Percentiles rank a stretch among this genome's conserved stretches.
phyloP scores from a whole-genome alignment of 2,329 filamentous ascomycete species.

The Aspergillus udagawae region DNA sequence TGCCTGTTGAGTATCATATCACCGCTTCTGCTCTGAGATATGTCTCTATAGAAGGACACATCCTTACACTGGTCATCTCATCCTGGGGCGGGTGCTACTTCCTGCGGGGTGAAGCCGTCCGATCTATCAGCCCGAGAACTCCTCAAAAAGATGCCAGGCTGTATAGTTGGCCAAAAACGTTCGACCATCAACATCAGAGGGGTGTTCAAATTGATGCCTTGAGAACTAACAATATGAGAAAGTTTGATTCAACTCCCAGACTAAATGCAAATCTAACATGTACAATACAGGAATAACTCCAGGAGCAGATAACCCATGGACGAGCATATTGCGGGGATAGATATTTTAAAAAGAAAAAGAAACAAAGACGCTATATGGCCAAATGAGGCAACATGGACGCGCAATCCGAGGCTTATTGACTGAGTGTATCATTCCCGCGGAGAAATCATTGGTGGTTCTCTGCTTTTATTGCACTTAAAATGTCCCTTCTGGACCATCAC shows the following conservation, averaged over 20 bases:
- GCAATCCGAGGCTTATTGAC: background rate
- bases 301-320: background rate
- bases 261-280: constrained; percentile 14
- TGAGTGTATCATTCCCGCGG: background rate
- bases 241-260: constrained; percentile 12
- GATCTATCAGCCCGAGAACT: too few relatives aligned
- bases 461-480: background rate
- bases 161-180: too few relatives aligned
- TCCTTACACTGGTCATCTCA: background rate
- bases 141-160: too few relatives aligned
- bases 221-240: constrained; percentile 2
- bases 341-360: background rate
- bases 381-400: background rate
- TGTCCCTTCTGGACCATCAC: background rate
- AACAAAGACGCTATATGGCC: background rate
- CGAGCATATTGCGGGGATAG: background rate
- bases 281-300: background rate
- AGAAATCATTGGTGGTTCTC: constrained; percentile 1
- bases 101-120: background rate
- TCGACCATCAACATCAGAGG: background rate
- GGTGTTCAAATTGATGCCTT: background rate
- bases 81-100: background rate
- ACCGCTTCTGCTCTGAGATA: background rate
- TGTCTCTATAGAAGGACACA: background rate
- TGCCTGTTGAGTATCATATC: background rate